These are phyloP conservation scores for Nakaseomyces kungkrabaensis DNA, from an alignment of 1,139 yeast species.

Conservation along the genomic window DNA sequence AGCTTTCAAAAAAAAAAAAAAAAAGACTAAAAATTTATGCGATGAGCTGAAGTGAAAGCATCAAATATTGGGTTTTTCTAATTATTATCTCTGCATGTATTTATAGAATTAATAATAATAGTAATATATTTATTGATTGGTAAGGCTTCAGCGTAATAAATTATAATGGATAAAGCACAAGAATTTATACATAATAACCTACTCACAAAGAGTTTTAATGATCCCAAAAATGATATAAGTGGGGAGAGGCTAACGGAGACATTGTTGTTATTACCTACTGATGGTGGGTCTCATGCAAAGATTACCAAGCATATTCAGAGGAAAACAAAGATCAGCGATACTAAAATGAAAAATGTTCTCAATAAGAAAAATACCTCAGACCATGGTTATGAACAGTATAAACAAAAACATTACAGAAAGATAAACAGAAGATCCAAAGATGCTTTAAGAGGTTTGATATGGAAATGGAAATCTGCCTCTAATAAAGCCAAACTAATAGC, in stretches of 20 bases:
- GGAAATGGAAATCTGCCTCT: slow-evolving; percentile 11
- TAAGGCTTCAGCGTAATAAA: background rate
- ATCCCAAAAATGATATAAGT: slow-evolving; percentile 25
- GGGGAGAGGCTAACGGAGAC: slow-evolving; percentile 25
- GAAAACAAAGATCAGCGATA: slow-evolving; percentile 11
- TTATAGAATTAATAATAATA: too few species aligned
- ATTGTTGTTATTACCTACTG: slow-evolving; percentile 26
- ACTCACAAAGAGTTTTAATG: slow-evolving; percentile 21
- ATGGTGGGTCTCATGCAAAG: slow-evolving; percentile 23
- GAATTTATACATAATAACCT: slow-evolving; percentile 23
- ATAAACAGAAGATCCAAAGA: slow-evolving; percentile 24
- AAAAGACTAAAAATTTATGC: background rate
- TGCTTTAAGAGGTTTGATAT: slow-evolving; percentile 22
- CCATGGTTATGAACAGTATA: background rate
- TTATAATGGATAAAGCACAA: slow-evolving; percentile 24
- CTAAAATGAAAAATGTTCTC: background rate
- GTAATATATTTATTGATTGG: too few species aligned
- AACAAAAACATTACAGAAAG: slow-evolving; percentile 14
- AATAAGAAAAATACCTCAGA: slow-evolving; percentile 13
- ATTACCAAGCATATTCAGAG: slow-evolving; percentile 15
- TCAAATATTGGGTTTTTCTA: too few species aligned
- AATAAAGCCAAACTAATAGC: slow-evolving; percentile 15
- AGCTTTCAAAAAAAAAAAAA: background rate
- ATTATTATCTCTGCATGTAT: too few species aligned
- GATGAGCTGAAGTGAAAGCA: background rate